phyloP scores from a whole-genome alignment of 1,284 basidiomycete species.

The Cutaneotrichosporon cutaneum region DNA sequence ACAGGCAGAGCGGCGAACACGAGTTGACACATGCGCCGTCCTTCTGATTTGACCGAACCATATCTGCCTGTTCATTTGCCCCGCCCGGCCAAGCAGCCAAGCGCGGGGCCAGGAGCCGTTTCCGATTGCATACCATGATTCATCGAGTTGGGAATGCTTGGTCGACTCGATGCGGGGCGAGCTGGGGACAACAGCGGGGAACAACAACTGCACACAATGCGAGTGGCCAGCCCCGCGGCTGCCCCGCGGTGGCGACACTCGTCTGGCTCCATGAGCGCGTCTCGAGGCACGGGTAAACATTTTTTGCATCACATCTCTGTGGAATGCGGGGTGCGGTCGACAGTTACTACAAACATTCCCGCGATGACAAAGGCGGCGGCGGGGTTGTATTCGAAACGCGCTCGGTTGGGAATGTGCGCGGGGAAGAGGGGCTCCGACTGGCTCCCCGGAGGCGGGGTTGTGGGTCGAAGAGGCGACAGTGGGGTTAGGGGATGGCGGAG shows the following conservation, averaged over 20 bases:
- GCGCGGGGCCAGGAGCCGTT: neutral
- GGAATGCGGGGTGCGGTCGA: neutral
- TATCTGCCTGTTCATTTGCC: neutral
- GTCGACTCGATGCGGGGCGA: neutral
- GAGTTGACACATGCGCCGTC: neutral
- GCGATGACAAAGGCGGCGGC: neutral
- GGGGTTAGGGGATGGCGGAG: neutral
- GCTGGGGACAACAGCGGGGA: too few relatives aligned
- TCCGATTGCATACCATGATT: neutral
- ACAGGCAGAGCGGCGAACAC: neutral
- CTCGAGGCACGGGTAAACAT: neutral
- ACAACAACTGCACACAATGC: neutral
- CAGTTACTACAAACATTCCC: neutral
- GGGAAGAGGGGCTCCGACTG: neutral
- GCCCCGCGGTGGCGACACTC: neutral
- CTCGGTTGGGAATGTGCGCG: neutral
- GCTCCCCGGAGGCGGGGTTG: neutral
- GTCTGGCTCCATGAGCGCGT: neutral
- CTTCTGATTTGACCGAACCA: conserved; percentile 3
- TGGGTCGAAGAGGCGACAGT: neutral
- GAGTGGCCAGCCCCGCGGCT: neutral
- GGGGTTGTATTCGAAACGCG: neutral
- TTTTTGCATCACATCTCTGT: neutral
- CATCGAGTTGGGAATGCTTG: neutral
- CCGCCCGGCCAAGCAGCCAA: neutral